These are phyloP conservation scores for Sporisorium scitamineum DNA, from an alignment of 1,284 basidiomycete species.

Conservation along the genomic window DNA sequence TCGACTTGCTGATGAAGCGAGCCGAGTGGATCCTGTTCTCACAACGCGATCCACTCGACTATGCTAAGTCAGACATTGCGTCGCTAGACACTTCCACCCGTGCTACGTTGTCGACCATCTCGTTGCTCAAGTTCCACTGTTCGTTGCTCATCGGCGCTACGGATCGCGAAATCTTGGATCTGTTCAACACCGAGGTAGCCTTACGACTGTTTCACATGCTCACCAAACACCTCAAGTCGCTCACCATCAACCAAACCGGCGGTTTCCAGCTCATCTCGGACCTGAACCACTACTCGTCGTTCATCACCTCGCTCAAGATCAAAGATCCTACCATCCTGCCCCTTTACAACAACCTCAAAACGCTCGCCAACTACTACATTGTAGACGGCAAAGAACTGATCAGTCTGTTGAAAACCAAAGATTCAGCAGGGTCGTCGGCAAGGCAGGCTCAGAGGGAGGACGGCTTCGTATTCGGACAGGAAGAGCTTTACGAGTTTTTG, in stretches of 20 bases:
- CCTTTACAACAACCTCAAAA: constrained; percentile 93
- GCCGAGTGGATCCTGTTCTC: constrained; percentile 92
- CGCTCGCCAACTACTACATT: constrained; percentile 93
- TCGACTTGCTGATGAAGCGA: constrained; percentile 96
- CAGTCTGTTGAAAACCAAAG: constrained; percentile 20
- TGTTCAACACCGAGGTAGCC: constrained; percentile 97
- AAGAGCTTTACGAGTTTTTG: constrained; percentile 73
- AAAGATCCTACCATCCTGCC: constrained; percentile 77
- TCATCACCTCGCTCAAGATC: constrained; percentile 74
- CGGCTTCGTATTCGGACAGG: constrained; percentile 72
- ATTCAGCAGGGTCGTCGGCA: constrained; percentile 1
- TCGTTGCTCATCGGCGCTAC: constrained; percentile 90
- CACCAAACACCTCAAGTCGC: constrained; percentile 95
- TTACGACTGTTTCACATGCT: constrained; percentile 88
- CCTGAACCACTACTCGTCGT: constrained; percentile 89
- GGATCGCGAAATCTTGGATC: constrained; percentile 93
- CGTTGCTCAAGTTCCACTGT: constrained; percentile 88
- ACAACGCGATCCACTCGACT: constrained; percentile 85
- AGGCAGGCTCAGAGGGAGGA: constrained; percentile 14
- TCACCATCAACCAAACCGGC: constrained; percentile 91
- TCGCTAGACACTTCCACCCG: constrained; percentile 77
- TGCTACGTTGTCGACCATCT: constrained; percentile 86
- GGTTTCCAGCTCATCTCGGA: constrained; percentile 97
- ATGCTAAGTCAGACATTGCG: constrained; percentile 67
- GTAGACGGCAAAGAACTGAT: constrained; percentile 80